These are phyloP conservation scores for Vicia sativa DNA, from an alignment of 306 rosid species.

Conservation along the genomic window DNA sequence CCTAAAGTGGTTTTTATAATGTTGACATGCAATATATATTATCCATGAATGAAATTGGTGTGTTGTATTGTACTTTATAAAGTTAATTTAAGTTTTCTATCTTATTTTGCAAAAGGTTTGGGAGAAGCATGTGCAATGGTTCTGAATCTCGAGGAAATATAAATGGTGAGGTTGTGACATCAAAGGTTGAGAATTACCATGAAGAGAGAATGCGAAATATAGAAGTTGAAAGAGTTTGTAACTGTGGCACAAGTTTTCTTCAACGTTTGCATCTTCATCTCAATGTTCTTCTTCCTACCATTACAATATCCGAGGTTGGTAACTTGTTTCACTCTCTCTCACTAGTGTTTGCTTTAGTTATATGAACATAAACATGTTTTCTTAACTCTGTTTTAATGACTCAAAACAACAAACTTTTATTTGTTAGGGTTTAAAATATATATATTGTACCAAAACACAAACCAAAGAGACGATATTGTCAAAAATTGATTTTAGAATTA, in stretches of 20 bases:
- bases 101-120: constrained; percentile 30
- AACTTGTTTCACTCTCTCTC: not conserved
- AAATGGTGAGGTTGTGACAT: constrained; percentile 51
- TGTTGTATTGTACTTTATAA: constrained; percentile 25
- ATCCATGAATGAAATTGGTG: constrained; percentile 5
- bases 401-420: too few relatives aligned
- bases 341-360: too few relatives aligned
- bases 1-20: constrained; percentile 6
- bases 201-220: constrained; percentile 53
- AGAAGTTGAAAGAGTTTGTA: constrained; percentile 36
- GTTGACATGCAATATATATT: constrained; percentile 11
- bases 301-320: constrained; percentile 72
- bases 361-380: not conserved
- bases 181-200: constrained; percentile 47
- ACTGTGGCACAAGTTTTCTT: constrained; percentile 39
- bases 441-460: too few relatives aligned
- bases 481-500: too few relatives aligned
- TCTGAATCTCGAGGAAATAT: constrained; percentile 75
- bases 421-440: too few relatives aligned
- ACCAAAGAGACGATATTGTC: too few relatives aligned
- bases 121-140: constrained; percentile 67
- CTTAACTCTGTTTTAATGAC: not conserved
- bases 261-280: constrained; percentile 39
- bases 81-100: constrained; percentile 19
- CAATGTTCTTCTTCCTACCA: constrained; percentile 40